Conservation (phyloP, 164 flowering plant species). For the Liriodendron chinense region DNA sequence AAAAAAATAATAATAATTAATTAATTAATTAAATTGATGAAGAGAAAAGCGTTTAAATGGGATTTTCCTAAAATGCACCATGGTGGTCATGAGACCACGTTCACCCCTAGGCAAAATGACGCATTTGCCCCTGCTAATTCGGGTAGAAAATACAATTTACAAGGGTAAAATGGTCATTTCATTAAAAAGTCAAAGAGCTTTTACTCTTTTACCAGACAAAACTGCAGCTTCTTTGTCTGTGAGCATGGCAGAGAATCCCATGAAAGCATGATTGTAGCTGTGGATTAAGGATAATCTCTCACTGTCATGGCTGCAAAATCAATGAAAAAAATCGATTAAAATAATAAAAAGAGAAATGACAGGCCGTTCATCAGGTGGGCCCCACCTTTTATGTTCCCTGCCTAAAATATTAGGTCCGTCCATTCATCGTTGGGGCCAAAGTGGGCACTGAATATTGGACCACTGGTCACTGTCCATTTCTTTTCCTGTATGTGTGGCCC, state of each 20-base stretch:
- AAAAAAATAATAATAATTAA: not conserved
- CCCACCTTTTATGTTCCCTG: not conserved
- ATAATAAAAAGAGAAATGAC: not conserved
- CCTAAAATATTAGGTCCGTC: not conserved
- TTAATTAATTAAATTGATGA: not conserved
- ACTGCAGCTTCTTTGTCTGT: slow-evolving; percentile 67
- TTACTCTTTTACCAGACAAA: slow-evolving; percentile 65
- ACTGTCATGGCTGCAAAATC: slow-evolving; percentile 44
- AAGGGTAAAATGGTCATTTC: not conserved
- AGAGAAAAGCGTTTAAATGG: too few relatives aligned
- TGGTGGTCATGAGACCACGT: too few relatives aligned
- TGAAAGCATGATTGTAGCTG: slow-evolving; percentile 64
- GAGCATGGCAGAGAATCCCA: slow-evolving; percentile 84
- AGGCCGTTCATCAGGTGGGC: not conserved
- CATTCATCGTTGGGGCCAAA: not conserved
- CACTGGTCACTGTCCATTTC: not conserved
- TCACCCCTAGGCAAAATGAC: not conserved
- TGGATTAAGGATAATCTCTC: slow-evolving; percentile 48
- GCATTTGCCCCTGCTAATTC: too few relatives aligned
- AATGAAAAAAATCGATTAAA: not conserved
- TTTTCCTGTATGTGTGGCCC: too few relatives aligned
- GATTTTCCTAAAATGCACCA: not conserved
- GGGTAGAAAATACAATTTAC: not conserved
- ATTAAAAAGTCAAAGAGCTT: not conserved
- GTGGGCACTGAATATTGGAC: not conserved